Evolutionary conservation across 805 yeast species (phyloP).

Genomic region (Suhomyces kilbournensis): DNA sequence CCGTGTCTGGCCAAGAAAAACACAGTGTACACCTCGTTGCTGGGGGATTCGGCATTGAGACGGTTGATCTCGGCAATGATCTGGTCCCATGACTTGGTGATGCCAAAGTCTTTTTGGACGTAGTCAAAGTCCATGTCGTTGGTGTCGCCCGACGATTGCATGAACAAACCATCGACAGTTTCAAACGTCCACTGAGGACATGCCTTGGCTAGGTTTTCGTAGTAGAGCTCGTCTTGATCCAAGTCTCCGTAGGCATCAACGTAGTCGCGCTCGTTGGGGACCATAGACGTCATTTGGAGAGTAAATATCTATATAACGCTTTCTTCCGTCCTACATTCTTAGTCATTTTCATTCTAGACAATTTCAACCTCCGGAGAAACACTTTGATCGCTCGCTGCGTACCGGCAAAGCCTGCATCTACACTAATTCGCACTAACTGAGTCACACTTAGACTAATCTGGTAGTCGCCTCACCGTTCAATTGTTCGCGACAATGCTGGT

Average conservation of each 20-base stretch:
- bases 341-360: no score
- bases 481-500: neutral
- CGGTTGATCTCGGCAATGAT: slow-evolving; percentile 10
- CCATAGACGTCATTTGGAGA: slow-evolving; percentile 23
- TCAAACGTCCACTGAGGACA: slow-evolving; percentile 19
- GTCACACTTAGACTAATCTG: neutral
- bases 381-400: neutral
- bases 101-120: slow-evolving; percentile 18
- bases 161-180: slow-evolving; percentile 23
- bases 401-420: neutral
- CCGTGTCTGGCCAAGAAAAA: slow-evolving; percentile 26
- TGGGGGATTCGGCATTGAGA: slow-evolving; percentile 13
- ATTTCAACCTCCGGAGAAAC: no score
- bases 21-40: slow-evolving; percentile 18
- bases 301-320: neutral
- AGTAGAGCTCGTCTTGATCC: slow-evolving; percentile 19
- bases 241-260: slow-evolving; percentile 31
- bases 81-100: slow-evolving; percentile 16
- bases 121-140: slow-evolving; percentile 23
- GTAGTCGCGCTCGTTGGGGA: slow-evolving; percentile 30
- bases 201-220: slow-evolving; percentile 3
- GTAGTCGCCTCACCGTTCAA: neutral
- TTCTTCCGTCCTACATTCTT: neutral
- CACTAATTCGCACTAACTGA: neutral
- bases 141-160: slow-evolving; percentile 17